Percentiles rank a stretch among this genome's conserved stretches.
phyloP scores from a whole-genome alignment of 2,329 filamentous ascomycete species.

The Colletotrichum neosansevieriae region DNA sequence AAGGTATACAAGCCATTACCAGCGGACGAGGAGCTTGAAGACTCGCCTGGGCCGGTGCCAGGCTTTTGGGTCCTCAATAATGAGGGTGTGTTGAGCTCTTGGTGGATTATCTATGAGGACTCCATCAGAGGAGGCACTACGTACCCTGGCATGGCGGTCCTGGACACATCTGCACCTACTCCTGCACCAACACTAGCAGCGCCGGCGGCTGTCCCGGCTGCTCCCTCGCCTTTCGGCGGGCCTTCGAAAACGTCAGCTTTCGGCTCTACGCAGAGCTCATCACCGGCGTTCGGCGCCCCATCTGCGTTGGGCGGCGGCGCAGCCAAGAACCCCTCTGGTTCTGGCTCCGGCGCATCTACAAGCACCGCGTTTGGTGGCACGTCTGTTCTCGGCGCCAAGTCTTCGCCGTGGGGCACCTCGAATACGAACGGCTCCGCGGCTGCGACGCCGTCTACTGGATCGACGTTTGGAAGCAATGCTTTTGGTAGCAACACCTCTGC shows the following conservation, averaged over 20 bases:
- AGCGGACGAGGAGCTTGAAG: constrained; percentile 79
- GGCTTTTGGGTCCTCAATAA: constrained; percentile 88
- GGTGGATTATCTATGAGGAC: constrained; percentile 94
- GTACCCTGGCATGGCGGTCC: constrained; percentile 75
- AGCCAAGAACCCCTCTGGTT: constrained; percentile 37
- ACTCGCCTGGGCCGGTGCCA: constrained; percentile 84
- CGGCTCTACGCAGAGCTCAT: constrained; percentile 41
- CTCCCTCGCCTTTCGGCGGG: constrained; percentile 48
- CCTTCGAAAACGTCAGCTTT: constrained; percentile 11
- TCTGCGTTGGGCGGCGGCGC: constrained; percentile 53
- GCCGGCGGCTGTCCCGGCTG: constrained; percentile 43
- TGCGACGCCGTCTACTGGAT: constrained; percentile 44
- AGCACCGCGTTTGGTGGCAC: constrained; percentile 58
- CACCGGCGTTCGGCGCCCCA: constrained; percentile 43
- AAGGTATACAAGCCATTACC: constrained; percentile 83
- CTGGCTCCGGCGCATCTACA: constrained; percentile 44
- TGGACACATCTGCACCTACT: constrained; percentile 45
- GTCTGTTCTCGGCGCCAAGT: constrained; percentile 61
- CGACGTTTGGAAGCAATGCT: constrained; percentile 59
- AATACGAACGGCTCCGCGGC: constrained; percentile 4
- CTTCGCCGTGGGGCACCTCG: constrained; percentile 63
- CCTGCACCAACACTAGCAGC: constrained; percentile 44
- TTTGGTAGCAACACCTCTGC: constrained; percentile 56
- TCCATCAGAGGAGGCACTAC: constrained; percentile 80
- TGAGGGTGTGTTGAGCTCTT: constrained; percentile 84